Evolutionary conservation across 148 eudicot species (phyloP).

Genomic region (Dianthus caryophyllus): DNA sequence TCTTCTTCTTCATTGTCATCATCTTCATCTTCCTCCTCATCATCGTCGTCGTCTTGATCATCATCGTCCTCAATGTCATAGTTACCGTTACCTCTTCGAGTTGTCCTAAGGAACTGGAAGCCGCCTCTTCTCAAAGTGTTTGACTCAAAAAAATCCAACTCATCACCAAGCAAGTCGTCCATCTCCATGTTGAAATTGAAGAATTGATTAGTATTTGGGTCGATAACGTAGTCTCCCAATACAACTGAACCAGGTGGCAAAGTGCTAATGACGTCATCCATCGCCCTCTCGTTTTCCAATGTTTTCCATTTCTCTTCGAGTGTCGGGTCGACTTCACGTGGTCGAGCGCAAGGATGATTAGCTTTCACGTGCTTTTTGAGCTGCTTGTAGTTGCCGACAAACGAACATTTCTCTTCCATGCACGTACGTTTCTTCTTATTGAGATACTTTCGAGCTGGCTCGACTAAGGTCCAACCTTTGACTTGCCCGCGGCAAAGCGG

Average conservation of each 20-base stretch:
- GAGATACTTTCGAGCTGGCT: conserved; percentile 55
- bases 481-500: conserved; percentile 86
- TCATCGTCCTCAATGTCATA: conserved; percentile 24
- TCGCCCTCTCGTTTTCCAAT: conserved; percentile 59
- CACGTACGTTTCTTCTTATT: conserved; percentile 61
- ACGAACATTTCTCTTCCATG: conserved; percentile 66
- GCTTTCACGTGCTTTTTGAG: conserved; percentile 64
- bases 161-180: conserved; percentile 34
- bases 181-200: conserved; percentile 24
- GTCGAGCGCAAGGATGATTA: conserved; percentile 59
- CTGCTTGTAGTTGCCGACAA: conserved; percentile 62
- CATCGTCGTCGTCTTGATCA: conserved; percentile 20
- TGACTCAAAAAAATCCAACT: conserved; percentile 27
- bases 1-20: conserved; percentile 14
- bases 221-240: conserved; percentile 75
- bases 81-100: conserved; percentile 29
- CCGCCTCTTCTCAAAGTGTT: conserved; percentile 18
- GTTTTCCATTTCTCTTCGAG: conserved; percentile 73
- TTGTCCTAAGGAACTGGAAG: conserved; percentile 20
- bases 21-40: conserved; percentile 9
- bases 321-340: conserved; percentile 72
- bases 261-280: conserved; percentile 66
- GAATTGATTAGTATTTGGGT: conserved; percentile 35
- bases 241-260: conserved; percentile 66
- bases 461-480: conserved; percentile 81